phyloP scores from a whole-genome alignment of 1,139 yeast genomes.

The Diutina catenulata region DNA sequence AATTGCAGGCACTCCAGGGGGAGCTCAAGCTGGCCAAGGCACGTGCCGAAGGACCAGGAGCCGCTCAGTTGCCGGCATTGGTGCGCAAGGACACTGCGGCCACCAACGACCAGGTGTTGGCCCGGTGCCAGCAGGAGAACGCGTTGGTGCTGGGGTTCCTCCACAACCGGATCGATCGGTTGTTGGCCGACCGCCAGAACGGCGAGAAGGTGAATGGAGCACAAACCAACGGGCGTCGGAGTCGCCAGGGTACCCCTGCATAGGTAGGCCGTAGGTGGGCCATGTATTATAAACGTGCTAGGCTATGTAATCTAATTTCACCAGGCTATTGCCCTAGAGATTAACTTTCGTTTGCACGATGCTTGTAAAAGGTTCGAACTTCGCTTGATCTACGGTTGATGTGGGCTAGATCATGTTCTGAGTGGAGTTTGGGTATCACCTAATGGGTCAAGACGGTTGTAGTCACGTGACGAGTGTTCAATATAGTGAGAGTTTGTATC shows the following conservation, averaged over 20 bases:
- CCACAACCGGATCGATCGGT: neutral
- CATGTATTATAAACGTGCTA: too few species aligned
- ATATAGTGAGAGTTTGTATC: too few species aligned
- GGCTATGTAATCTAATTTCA: too few species aligned
- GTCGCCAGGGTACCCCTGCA: conserved; percentile 3
- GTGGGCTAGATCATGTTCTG: too few species aligned
- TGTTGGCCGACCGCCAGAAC: neutral
- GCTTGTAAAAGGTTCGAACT: too few species aligned
- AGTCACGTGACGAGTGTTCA: too few species aligned
- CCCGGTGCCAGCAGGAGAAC: neutral
- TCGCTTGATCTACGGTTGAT: too few species aligned
- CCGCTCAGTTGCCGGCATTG: neutral
- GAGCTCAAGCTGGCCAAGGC: neutral
- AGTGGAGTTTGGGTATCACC: too few species aligned
- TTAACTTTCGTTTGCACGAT: too few species aligned
- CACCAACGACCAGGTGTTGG: neutral
- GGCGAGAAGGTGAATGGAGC: neutral
- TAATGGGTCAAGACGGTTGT: too few species aligned
- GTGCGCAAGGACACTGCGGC: neutral
- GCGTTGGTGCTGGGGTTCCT: neutral
- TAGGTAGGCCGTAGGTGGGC: too few species aligned
- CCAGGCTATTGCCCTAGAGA: too few species aligned
- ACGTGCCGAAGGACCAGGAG: neutral
- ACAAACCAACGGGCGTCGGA: neutral
- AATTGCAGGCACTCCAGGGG: neutral